Evolutionary conservation across 768 basidiomycete species (phyloP).

Genomic region (Boletus subcaerulescens): DNA sequence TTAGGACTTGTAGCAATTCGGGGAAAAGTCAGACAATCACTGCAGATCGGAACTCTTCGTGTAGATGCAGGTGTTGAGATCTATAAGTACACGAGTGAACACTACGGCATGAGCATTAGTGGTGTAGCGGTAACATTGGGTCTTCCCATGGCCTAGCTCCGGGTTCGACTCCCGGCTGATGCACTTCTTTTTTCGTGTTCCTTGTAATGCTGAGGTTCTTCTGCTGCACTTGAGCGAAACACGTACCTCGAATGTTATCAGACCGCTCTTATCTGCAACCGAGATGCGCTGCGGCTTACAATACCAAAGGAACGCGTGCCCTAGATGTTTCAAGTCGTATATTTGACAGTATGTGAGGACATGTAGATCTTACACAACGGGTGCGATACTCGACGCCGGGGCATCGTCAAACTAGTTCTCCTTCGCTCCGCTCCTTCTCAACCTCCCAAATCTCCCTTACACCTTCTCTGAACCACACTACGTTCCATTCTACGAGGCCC

Average conservation of each 20-base stretch:
- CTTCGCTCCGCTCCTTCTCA: conserved; percentile 50
- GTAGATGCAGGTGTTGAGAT: too few relatives aligned
- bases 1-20: too few relatives aligned
- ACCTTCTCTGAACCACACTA: conserved; percentile 81
- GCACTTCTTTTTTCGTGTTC: conserved; percentile 26
- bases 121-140: conserved; percentile 87
- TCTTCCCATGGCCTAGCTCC: conserved; percentile 74
- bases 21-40: too few relatives aligned
- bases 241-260: too few relatives aligned
- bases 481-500: conserved; percentile 82
- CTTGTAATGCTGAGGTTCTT: too few relatives aligned
- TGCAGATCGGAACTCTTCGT: too few relatives aligned
- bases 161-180: conserved; percentile 59
- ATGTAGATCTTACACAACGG: not conserved
- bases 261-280: too few relatives aligned
- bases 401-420: conserved; percentile 10
- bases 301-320: too few relatives aligned
- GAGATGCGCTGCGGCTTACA: too few relatives aligned
- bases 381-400: not conserved
- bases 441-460: conserved; percentile 79
- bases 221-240: not conserved
- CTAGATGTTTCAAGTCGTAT: not conserved
- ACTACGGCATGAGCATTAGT: conserved; percentile 32
- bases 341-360: not conserved
- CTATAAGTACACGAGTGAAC: too few relatives aligned